These are phyloP conservation scores for Pseudocercospora eumusae DNA, from an alignment of 2,329 filamentous ascomycete species.

Conservation along the genomic window DNA sequence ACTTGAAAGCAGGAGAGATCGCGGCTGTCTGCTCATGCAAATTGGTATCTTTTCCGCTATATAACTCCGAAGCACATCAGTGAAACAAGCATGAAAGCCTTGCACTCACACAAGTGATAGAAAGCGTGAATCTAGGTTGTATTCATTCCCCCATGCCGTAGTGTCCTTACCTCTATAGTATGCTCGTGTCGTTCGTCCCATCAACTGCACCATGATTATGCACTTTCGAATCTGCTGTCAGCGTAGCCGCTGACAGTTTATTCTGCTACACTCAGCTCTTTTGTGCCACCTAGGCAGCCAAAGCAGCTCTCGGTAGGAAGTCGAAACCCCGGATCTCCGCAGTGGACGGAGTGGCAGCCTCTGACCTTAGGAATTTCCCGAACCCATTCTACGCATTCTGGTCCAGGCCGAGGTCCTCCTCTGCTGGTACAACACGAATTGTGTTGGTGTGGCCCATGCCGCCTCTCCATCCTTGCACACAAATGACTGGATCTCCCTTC, in stretches of 20 bases:
- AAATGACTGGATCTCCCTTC: conserved; percentile 73
- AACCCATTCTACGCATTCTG: conserved; percentile 45
- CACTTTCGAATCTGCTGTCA: conserved; percentile 7
- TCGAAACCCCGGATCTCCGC: conserved; percentile 1
- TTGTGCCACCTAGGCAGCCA: conserved; percentile 8
- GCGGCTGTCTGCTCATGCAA: neutral
- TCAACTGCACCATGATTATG: conserved; percentile 8
- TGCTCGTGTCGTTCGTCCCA: conserved; percentile 6
- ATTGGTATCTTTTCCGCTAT: conserved; percentile 7
- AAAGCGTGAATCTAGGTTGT: conserved; percentile 9
- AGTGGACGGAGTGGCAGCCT: neutral
- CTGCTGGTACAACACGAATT: conserved; percentile 54
- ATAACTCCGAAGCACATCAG: conserved; percentile 1
- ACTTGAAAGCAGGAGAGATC: conserved; percentile 13
- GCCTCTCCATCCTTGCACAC: conserved; percentile 88
- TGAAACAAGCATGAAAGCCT: neutral
- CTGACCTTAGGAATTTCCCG: conserved; percentile 4
- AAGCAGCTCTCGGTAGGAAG: conserved; percentile 6
- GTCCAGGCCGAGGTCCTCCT: conserved; percentile 53
- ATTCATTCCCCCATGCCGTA: conserved; percentile 7
- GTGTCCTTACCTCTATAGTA: conserved; percentile 5
- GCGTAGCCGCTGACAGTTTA: neutral
- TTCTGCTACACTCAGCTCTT: conserved; percentile 5
- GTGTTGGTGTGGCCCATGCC: conserved; percentile 90
- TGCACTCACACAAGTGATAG: neutral